Evolutionary conservation across 1,139 yeast genomes (phyloP).

Genomic region (Candida frijolesensis): DNA sequence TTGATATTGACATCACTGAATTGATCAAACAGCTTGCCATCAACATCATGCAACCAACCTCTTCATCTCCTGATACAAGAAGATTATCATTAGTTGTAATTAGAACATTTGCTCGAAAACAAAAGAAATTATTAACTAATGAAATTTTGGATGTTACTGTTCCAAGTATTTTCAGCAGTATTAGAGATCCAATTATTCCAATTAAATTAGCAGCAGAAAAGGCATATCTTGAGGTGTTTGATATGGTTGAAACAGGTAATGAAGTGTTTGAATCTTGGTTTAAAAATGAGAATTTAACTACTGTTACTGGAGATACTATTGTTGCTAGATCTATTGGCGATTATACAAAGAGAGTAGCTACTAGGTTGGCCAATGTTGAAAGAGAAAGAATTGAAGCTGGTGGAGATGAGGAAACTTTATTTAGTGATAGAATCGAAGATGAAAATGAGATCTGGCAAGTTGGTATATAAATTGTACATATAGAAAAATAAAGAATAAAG

Average conservation of each 20-base stretch:
- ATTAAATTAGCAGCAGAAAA: slow-evolving; percentile 94
- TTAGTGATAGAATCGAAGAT: slow-evolving; percentile 83
- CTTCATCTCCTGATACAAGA: slow-evolving; percentile 76
- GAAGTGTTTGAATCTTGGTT: slow-evolving; percentile 65
- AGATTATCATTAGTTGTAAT: slow-evolving; percentile 76
- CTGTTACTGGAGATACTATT: slow-evolving; percentile 50
- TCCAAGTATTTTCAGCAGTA: slow-evolving; percentile 78
- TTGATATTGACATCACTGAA: slow-evolving; percentile 17
- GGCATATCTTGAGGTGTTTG: slow-evolving; percentile 75
- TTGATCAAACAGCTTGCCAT: slow-evolving; percentile 54
- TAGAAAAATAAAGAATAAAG: too few relatives aligned
- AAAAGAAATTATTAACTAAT: slow-evolving; percentile 36
- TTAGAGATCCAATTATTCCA: slow-evolving; percentile 85
- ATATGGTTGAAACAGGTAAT: slow-evolving; percentile 69
- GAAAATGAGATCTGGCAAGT: slow-evolving; percentile 87
- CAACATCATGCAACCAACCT: slow-evolving; percentile 52
- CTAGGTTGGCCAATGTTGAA: slow-evolving; percentile 80
- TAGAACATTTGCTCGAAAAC: slow-evolving; percentile 69
- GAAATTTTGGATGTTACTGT: slow-evolving; percentile 56
- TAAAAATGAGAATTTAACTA: slow-evolving; percentile 28
- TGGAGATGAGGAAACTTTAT: slow-evolving; percentile 86
- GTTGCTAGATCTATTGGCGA: slow-evolving; percentile 80
- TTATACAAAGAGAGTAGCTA: slow-evolving; percentile 85
- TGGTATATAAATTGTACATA: slow-evolving; percentile 40
- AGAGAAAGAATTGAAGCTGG: slow-evolving; percentile 87